phyloP scores from a whole-genome alignment of 106 monocot species.

The Dendrobium nobile region DNA sequence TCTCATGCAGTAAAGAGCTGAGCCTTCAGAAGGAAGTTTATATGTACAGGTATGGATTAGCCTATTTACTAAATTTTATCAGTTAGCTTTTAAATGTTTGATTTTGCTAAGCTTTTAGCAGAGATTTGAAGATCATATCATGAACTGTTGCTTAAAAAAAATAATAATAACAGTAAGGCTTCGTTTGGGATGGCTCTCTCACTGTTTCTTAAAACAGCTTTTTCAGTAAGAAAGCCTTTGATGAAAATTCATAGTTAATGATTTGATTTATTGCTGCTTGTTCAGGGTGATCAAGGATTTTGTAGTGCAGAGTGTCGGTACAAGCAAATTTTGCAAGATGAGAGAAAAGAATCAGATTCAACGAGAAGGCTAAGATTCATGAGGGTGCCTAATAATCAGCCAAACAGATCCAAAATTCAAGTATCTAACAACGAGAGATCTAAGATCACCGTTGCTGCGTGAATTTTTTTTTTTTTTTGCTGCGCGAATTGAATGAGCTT shows the following conservation, averaged over 20 bases:
- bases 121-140: too few relatives aligned
- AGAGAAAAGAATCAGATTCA: constrained; percentile 14
- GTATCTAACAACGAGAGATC: neutral
- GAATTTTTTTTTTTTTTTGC: neutral
- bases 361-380: neutral
- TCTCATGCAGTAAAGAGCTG: constrained; percentile 20
- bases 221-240: too few relatives aligned
- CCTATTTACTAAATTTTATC: neutral
- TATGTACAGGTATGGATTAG: constrained; percentile 21
- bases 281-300: constrained; percentile 54
- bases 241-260: neutral
- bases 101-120: too few relatives aligned
- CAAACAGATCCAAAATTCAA: neutral
- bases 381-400: neutral
- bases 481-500: neutral
- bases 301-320: constrained; percentile 43
- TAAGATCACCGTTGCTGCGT: constrained; percentile 1
- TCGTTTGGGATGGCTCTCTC: too few relatives aligned
- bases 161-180: too few relatives aligned
- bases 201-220: too few relatives aligned
- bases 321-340: constrained; percentile 37
- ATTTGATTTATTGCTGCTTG: neutral
- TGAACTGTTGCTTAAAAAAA: too few relatives aligned
- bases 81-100: too few relatives aligned
- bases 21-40: constrained; percentile 21